These are phyloP conservation scores for Geotrichum cucujoidarum DNA, from an alignment of 1,139 yeast genomes.

Conservation along the genomic window DNA sequence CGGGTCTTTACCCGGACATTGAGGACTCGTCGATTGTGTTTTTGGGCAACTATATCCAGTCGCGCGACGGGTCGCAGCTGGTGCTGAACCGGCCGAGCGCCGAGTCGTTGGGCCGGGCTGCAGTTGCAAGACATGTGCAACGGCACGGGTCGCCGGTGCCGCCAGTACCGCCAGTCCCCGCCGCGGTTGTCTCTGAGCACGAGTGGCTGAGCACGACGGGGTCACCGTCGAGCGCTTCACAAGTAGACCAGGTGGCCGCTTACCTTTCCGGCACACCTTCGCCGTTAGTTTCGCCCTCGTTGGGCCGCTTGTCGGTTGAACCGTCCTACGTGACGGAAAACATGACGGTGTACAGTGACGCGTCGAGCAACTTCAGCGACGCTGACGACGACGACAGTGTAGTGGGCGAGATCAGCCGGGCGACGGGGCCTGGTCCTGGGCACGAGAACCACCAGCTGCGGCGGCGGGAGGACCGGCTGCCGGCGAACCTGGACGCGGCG, in stretches of 20 bases:
- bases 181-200: not conserved
- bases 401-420: not conserved
- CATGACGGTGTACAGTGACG: not conserved
- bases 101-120: not conserved
- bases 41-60: conserved; percentile 10
- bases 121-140: not conserved
- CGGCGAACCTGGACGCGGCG: conserved; percentile 1
- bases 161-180: too few relatives aligned
- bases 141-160: not conserved
- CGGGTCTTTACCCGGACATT: conserved; percentile 6
- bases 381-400: too few relatives aligned
- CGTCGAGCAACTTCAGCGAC: not conserved
- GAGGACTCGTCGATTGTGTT: conserved; percentile 10
- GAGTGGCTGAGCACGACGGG: not conserved
- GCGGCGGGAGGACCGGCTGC: not conserved
- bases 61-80: not conserved
- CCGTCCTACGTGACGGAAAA: not conserved
- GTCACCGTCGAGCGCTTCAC: not conserved
- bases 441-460: not conserved
- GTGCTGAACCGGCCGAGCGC: not conserved
- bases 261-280: not conserved
- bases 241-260: not conserved
- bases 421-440: too few relatives aligned
- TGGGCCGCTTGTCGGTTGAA: not conserved
- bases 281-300: not conserved